Conservation (phyloP, 2,329 filamentous ascomycete species). For the Neoscytalidium dimidiatum region DNA sequence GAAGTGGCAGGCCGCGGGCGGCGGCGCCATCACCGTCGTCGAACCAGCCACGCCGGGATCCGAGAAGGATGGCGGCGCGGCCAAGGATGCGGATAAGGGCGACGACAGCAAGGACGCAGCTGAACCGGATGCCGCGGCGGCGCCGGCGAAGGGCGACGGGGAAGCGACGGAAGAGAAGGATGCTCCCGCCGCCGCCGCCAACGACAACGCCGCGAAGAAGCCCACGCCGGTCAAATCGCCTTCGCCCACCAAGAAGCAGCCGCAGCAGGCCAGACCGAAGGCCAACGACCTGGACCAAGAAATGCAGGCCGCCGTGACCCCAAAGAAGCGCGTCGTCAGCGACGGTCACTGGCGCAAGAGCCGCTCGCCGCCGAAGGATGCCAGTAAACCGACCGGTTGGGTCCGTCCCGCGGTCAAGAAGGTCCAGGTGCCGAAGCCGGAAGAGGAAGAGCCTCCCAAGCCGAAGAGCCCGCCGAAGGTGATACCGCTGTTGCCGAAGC, state of each 20-base stretch:
- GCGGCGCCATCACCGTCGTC: constrained; percentile 49
- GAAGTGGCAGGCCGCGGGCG: constrained; percentile 81
- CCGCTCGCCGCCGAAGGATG: constrained; percentile 38
- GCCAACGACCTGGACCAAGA: constrained; percentile 47
- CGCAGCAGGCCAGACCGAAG: constrained; percentile 29
- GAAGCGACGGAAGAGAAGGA: constrained; percentile 15
- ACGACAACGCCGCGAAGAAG: constrained; percentile 23
- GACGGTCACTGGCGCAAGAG: constrained; percentile 83
- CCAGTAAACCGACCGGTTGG: constrained; percentile 39
- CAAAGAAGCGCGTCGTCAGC: constrained; percentile 89
- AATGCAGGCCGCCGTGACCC: constrained; percentile 59
- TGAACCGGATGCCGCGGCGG: not conserved
- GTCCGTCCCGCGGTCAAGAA: constrained; percentile 35
- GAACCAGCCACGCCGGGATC: not conserved
- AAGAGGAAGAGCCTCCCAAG: constrained; percentile 14
- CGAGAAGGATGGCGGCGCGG: not conserved
- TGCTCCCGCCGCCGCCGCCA: no score
- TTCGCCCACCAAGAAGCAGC: constrained; percentile 21
- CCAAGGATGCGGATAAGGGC: not conserved
- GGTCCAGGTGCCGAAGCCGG: constrained; percentile 21
- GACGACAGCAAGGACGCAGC: not conserved
- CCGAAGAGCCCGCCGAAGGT: constrained; percentile 17
- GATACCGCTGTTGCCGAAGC: constrained; percentile 8
- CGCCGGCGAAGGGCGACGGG: not conserved
- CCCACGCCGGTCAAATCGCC: constrained; percentile 4